These are phyloP conservation scores for Elsinoe perseae DNA, from an alignment of 2,329 filamentous ascomycete species.

Conservation along the genomic window DNA sequence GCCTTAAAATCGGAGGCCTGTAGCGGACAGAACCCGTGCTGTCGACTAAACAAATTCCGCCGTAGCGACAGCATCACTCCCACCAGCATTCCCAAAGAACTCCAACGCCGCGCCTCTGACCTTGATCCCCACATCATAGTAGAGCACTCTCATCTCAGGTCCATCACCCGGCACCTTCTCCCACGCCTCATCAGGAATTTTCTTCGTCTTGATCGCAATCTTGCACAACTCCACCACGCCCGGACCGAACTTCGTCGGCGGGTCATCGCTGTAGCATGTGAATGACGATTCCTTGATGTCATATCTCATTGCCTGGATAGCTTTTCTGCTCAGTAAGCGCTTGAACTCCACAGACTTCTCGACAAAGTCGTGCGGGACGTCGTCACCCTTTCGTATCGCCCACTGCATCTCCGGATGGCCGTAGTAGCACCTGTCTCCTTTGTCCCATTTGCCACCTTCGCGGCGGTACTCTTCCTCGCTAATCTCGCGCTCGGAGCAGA, in stretches of 20 bases:
- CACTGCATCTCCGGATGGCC: not conserved
- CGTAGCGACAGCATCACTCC: too few relatives aligned
- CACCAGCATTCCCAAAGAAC: too few relatives aligned
- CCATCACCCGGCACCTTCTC: too few relatives aligned
- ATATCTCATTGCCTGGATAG: not conserved
- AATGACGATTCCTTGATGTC: not conserved
- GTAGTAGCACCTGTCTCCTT: not conserved
- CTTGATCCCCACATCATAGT: too few relatives aligned
- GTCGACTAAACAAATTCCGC: too few relatives aligned
- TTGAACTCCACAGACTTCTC: not conserved
- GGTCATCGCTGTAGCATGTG: conserved; percentile 43
- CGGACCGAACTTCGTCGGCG: conserved; percentile 26
- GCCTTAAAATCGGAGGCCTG: too few relatives aligned
- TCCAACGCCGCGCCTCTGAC: too few relatives aligned
- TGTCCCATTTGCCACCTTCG: not conserved
- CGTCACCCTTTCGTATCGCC: not conserved
- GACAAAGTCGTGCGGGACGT: not conserved
- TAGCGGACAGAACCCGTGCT: too few relatives aligned
- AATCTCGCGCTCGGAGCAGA: not conserved
- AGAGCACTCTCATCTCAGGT: too few relatives aligned
- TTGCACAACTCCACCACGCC: too few relatives aligned
- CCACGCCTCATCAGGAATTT: too few relatives aligned
- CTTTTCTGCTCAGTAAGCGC: not conserved
- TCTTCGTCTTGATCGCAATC: too few relatives aligned
- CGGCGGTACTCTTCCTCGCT: not conserved